Evolutionary conservation across 108 stramenopile species (phyloP), one percentile per base, ranked within the genome.

Genomic region (Conticribra weissflogii): DNA sequence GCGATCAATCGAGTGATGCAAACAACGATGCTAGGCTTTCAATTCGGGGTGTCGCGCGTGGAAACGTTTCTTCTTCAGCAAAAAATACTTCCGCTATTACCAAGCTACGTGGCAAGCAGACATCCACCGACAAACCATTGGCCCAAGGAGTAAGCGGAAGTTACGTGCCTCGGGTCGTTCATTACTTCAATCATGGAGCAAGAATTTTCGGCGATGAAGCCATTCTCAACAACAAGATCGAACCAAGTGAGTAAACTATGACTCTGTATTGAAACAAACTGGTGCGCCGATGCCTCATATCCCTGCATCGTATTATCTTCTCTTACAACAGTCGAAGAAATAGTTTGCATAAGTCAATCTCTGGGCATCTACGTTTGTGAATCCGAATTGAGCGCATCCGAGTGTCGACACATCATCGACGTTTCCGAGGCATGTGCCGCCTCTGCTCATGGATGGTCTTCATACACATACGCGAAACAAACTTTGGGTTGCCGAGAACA

Each of bases 401-500:
- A 85, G 60, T 91, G 90, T 54, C 79, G 88, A 54, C 28, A 63
- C 1, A 68, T 91, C 55, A 87, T 91, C 9, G 50, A 62, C 29
- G 55, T 63, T 7, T 83, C 87, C 21, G 90, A 91, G 54, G 68
- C 76, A 16, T 86, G 83, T 56, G 81, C 87, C 12, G 80, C 82
- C 2, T 31, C 23, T 16, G 63, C 24, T 30, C 62, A 52, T 18
- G 36, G 57, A 17, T 71, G 63, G 63, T 52, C 63, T 2, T 49
- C 71, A 21, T 91, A 91, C 52, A 91, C 90, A 0, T 91, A 91
- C 55, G 90, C 90, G 47, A 91, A 91, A 59, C 90, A 91, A 72
- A 91, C 90, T 2, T 44, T 91, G 69, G 90, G 90, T 23, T 91
- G 90, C 70, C 82, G 87, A 25, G 90, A 91, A 59, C 79, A 70